Evolutionary conservation across 140 eudicot species (phyloP), one percentile per base, ranked within the genome.

Genomic region (Oenanthe javanica): DNA sequence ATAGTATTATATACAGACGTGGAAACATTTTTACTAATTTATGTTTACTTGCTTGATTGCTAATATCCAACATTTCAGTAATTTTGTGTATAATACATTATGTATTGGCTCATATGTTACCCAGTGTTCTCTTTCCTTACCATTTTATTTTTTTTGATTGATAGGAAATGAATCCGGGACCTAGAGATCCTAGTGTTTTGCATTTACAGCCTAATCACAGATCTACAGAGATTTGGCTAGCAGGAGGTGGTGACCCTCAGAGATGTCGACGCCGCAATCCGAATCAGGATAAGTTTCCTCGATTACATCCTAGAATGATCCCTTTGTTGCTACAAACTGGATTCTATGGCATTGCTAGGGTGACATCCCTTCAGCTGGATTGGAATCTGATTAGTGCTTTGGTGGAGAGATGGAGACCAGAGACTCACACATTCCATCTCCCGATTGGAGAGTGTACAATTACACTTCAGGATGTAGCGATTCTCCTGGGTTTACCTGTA

Each of bases 321-420:
- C 73, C 73, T 31, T 67, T 67, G 45, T 10, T 67, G 73, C 46
- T 67, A 31, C 73, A 31, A 31, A 67, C n/a, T 0, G 73, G 73
- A 67, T 67, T 67, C 36, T 67, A 67, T 67, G 73, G 73, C 19
- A 67, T 67, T 27, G 43, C 73, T 36, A 67, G 73, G 73, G 73
- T 67, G n/a, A 67, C 73, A 13, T 67, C 73, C 45, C 73, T 67
- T 36, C 73, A 67, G 73, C 73, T 67, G 31, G 73, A 67, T 36
- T 67, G 73, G 73, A 67, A 36, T 67, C 73, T 67, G 19, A 67
- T 67, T 67, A 67, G 73, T 31, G 73, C 73, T 25, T 67, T 67
- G 73, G 73, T 67, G 46, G 73, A 67, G 73, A 67, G 73, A 67
- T 67, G 73, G 73, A 67, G 73, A 67, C 73, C 73, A 10, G 73